phyloP scores from a whole-genome alignment of 805 yeast genomes.

The Metschnikowia peoriensis region DNA sequence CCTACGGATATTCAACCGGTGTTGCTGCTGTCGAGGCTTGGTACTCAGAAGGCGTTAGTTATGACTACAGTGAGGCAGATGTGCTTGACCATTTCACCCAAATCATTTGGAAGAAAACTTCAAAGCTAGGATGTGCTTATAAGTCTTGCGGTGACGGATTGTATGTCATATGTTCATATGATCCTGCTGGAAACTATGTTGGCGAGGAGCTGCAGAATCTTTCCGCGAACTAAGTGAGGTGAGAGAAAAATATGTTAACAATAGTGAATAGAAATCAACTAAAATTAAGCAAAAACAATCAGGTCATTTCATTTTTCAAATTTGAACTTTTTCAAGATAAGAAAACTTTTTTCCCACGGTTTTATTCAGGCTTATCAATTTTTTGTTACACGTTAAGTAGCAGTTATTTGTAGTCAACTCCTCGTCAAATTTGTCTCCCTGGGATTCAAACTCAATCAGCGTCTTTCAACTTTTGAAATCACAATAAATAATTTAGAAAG shows the following conservation, averaged over 20 bases:
- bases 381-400: too few relatives aligned
- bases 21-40: conserved; percentile 19
- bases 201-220: conserved; percentile 33
- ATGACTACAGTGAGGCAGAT: conserved; percentile 13
- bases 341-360: too few relatives aligned
- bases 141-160: conserved; percentile 56
- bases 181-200: conserved; percentile 68
- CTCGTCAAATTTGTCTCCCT: too few relatives aligned
- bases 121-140: conserved; percentile 69
- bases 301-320: too few relatives aligned
- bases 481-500: too few relatives aligned
- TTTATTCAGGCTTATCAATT: too few relatives aligned
- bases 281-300: not conserved
- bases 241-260: not conserved
- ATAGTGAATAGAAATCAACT: not conserved
- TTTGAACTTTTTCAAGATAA: too few relatives aligned
- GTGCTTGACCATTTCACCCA: conserved; percentile 67
- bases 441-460: too few relatives aligned
- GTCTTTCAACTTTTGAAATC: too few relatives aligned
- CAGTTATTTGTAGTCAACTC: too few relatives aligned
- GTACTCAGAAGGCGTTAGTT: conserved; percentile 18
- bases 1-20: conserved; percentile 36
- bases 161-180: conserved; percentile 73
- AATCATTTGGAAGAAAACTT: conserved; percentile 66
- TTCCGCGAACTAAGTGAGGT: conserved; percentile 2